Percentiles rank a stretch among this genome's conserved stretches.
Evolutionary conservation across 495 filamentous ascomycete species (phyloP).

Genomic region (Aspergillus saccharolyticus): DNA sequence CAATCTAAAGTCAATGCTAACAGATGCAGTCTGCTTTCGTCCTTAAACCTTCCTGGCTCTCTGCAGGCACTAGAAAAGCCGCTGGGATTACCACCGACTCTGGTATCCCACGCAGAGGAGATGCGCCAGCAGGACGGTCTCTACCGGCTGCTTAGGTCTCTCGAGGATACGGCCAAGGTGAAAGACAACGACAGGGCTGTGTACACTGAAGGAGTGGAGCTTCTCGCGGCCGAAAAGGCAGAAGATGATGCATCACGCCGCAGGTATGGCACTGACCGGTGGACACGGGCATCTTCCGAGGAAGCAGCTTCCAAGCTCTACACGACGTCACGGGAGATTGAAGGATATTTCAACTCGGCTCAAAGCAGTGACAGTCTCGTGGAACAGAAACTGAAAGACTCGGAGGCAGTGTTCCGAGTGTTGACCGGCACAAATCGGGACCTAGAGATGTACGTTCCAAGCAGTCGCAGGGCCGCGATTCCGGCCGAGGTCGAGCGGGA

Average conservation of each 20-base stretch:
- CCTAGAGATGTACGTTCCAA: slow-evolving; percentile 84
- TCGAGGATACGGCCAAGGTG: slow-evolving; percentile 82
- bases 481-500: slow-evolving; percentile 75
- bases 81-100: slow-evolving; percentile 76
- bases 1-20: slow-evolving; percentile 10
- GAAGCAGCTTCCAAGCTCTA: slow-evolving; percentile 70
- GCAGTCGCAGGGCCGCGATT: slow-evolving; percentile 69
- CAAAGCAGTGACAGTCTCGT: slow-evolving; percentile 78
- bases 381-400: slow-evolving; percentile 68
- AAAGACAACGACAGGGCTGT: slow-evolving; percentile 67
- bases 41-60: slow-evolving; percentile 85
- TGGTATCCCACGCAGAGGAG: slow-evolving; percentile 89
- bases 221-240: slow-evolving; percentile 71
- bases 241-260: slow-evolving; percentile 71
- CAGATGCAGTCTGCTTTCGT: slow-evolving; percentile 58
- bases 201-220: slow-evolving; percentile 75
- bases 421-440: slow-evolving; percentile 73
- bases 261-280: slow-evolving; percentile 86
- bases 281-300: slow-evolving; percentile 65
- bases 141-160: slow-evolving; percentile 63
- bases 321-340: slow-evolving; percentile 69
- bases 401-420: slow-evolving; percentile 66
- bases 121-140: slow-evolving; percentile 89
- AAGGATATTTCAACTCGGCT: slow-evolving; percentile 82
- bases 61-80: slow-evolving; percentile 94